Conservation (phyloP, 2,329 filamentous ascomycete species). For the Aspergillus awamori region DNA sequence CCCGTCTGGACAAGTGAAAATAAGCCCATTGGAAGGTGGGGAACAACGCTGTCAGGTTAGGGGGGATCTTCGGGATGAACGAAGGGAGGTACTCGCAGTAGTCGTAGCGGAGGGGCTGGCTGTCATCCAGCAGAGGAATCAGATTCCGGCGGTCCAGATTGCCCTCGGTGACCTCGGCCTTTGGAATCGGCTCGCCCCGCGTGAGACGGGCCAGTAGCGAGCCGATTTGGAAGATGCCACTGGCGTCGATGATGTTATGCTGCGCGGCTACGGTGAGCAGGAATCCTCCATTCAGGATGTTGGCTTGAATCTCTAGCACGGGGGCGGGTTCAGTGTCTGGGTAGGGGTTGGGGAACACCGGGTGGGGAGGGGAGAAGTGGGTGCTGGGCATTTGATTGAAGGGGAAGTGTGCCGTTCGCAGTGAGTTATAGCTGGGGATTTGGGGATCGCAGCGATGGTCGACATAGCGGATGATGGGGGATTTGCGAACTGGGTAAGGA, state of each 20-base stretch:
- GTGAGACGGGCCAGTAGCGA: slow-evolving; percentile 20
- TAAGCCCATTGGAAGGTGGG: slow-evolving; percentile 17
- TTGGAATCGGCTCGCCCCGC: slow-evolving; percentile 12
- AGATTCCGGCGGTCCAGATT: slow-evolving; percentile 23
- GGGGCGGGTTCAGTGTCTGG: slow-evolving; percentile 18
- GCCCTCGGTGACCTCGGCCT: slow-evolving; percentile 18
- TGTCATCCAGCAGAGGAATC: slow-evolving; percentile 16
- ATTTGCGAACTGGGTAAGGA: not conserved
- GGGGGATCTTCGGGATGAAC: not conserved
- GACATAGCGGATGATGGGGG: slow-evolving; percentile 14
- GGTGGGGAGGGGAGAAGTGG: slow-evolving; percentile 29
- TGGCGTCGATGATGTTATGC: slow-evolving; percentile 31
- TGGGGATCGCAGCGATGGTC: slow-evolving; percentile 10
- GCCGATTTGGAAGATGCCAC: slow-evolving; percentile 24
- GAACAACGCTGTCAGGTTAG: not conserved
- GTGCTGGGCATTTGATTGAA: slow-evolving; percentile 35
- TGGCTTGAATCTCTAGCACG: slow-evolving; percentile 31
- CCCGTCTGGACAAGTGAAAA: slow-evolving; percentile 10
- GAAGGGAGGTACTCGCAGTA: slow-evolving; percentile 16
- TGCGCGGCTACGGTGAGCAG: slow-evolving; percentile 27
- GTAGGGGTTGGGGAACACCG: slow-evolving; percentile 33
- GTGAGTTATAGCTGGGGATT: not conserved
- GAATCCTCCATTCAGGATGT: slow-evolving; percentile 27
- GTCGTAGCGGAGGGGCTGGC: slow-evolving; percentile 18
- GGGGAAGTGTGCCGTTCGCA: slow-evolving; percentile 24